Percentiles rank a stretch among this genome's conserved stretches.
These are phyloP conservation scores for Toxicodendron radicans DNA, from an alignment of 345 rosid species.

Conservation along the genomic window DNA sequence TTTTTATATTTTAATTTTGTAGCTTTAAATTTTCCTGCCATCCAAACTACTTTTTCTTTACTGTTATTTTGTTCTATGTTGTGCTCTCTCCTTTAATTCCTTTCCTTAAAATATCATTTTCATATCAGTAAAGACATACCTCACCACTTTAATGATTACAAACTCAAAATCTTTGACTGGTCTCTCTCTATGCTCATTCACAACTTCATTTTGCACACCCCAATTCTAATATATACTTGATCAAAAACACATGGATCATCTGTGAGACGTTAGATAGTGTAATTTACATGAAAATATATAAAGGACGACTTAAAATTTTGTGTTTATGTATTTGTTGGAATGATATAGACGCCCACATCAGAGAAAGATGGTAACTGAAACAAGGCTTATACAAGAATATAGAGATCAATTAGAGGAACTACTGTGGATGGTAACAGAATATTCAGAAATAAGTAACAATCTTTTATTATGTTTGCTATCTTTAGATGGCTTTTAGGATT, in stretches of 20 bases:
- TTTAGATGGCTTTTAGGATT: conserved; percentile 19
- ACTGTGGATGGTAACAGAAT: conserved; percentile 4
- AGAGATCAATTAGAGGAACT: not conserved
- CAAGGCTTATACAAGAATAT: no score
- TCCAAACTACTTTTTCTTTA: conserved; percentile 38
- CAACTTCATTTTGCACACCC: no score
- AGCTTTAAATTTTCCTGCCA: conserved; percentile 20
- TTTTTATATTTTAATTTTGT: not conserved
- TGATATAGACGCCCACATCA: no score
- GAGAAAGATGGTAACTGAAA: no score
- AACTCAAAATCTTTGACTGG: conserved; percentile 43
- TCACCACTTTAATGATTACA: conserved; percentile 34
- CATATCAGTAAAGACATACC: conserved; percentile 34
- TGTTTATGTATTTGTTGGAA: no score
- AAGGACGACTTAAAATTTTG: no score
- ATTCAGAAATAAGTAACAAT: conserved; percentile 9
- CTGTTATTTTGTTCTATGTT: conserved; percentile 22
- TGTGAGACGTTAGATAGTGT: no score
- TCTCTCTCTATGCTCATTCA: conserved; percentile 1
- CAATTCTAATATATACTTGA: no score
- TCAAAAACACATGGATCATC: no score
- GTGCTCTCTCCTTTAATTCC: conserved; percentile 23
- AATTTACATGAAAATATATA: no score
- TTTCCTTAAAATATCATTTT: conserved; percentile 54
- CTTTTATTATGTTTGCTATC: not conserved